phyloP scores from a whole-genome alignment of 352 stramenopile species.

The Halophytophthora batemanensis region DNA sequence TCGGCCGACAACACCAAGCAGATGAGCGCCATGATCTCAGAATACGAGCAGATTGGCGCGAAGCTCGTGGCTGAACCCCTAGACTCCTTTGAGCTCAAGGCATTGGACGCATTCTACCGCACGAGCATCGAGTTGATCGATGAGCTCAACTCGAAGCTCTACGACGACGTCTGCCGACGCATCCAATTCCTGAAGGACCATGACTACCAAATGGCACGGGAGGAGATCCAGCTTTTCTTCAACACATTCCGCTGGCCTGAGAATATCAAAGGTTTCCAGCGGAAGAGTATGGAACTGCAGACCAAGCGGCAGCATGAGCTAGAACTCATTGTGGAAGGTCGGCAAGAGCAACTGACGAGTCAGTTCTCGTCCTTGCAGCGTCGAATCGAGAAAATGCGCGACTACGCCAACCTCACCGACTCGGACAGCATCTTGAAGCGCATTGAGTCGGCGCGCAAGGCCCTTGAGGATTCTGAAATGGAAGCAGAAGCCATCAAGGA shows the following conservation, averaged over 20 bases:
- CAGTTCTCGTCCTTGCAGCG: constrained; percentile 78
- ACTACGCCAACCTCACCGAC: constrained; percentile 83
- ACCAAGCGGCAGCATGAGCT: constrained; percentile 88
- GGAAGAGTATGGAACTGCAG: constrained; percentile 90
- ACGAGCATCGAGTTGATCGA: constrained; percentile 71
- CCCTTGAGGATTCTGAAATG: constrained; percentile 73
- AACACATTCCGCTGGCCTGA: constrained; percentile 90
- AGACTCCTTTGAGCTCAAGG: constrained; percentile 89
- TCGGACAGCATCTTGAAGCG: constrained; percentile 78
- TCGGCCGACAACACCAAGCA: constrained; percentile 84
- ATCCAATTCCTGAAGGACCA: constrained; percentile 89
- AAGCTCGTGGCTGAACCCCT: constrained; percentile 84
- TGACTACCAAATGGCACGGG: constrained; percentile 79
- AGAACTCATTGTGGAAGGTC: constrained; percentile 85
- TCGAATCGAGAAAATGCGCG: constrained; percentile 90
- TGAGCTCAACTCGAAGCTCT: constrained; percentile 70
- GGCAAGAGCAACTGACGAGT: constrained; percentile 81
- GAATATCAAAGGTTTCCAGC: constrained; percentile 89
- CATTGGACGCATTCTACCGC: constrained; percentile 83
- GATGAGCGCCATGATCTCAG: constrained; percentile 80
- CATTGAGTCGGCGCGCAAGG: constrained; percentile 75
- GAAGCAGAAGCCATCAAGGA: constrained; percentile 86
- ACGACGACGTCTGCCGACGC: constrained; percentile 68
- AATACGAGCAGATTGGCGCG: constrained; percentile 89
- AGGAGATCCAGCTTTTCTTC: constrained; percentile 91